These are phyloP conservation scores for Beauveria australis DNA, from an alignment of 2,329 filamentous ascomycete species.

Conservation along the genomic window DNA sequence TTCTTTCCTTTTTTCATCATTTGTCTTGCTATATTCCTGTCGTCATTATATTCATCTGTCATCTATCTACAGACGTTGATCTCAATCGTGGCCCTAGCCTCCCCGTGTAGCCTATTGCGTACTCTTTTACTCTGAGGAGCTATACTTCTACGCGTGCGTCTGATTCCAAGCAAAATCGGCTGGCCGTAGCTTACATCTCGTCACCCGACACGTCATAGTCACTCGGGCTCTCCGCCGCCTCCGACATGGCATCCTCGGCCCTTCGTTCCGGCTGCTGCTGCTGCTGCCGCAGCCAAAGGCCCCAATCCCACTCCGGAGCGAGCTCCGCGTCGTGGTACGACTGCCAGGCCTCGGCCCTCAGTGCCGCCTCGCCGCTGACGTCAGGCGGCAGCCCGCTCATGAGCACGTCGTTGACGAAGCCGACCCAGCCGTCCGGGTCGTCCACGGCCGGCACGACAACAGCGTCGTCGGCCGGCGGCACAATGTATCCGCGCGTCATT, in stretches of 20 bases:
- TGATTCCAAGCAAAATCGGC: too few species aligned
- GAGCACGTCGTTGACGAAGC: conserved; percentile 20
- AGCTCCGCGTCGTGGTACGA: conserved; percentile 14
- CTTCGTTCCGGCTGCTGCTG: neutral
- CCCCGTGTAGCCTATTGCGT: too few species aligned
- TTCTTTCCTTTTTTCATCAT: conserved; percentile 12
- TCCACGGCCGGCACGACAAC: conserved; percentile 13
- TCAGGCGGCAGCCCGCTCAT: conserved; percentile 16
- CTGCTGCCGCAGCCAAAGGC: conserved; percentile 13
- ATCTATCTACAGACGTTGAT: conserved; percentile 7
- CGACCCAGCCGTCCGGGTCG: conserved; percentile 19
- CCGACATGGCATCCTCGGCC: neutral
- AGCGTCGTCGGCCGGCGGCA: conserved; percentile 14
- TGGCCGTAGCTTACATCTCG: too few species aligned
- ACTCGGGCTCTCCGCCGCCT: too few species aligned
- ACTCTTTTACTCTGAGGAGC: too few species aligned
- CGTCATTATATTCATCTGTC: neutral
- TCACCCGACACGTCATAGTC: too few species aligned
- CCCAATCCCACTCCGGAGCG: conserved; percentile 17
- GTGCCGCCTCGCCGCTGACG: conserved; percentile 17
- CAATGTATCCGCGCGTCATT: conserved; percentile 24
- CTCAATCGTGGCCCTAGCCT: neutral
- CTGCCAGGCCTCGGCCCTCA: conserved; percentile 18
- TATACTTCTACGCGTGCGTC: neutral
- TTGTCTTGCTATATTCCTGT: neutral